A percentile compares a stretch with the other conserved stretches of the same genome.
Evolutionary conservation across 2,329 filamentous ascomycete genomes (phyloP).

Genomic region (Sporothrix pseudoabietina): DNA sequence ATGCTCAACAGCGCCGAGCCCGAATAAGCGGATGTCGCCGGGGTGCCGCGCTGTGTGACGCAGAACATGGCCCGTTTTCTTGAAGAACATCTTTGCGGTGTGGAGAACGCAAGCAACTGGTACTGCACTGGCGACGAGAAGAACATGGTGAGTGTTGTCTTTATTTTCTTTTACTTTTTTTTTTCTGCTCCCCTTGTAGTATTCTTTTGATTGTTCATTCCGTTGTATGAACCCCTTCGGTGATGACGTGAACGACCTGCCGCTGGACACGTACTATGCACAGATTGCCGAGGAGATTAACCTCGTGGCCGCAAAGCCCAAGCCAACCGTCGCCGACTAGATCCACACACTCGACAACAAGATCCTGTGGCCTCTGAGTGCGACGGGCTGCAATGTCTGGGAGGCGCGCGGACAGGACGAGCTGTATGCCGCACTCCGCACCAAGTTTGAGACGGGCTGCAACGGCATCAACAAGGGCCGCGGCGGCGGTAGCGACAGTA

Average conservation of each 20-base stretch:
- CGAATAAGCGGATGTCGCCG: no score
- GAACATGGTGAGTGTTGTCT: no score
- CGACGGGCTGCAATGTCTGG: slow-evolving; percentile 52
- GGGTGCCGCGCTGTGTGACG: no score
- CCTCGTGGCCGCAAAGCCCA: slow-evolving; percentile 58
- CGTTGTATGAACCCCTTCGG: slow-evolving; percentile 74
- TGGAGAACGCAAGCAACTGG: no score
- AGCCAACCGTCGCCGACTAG: slow-evolving; percentile 55
- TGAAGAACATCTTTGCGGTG: no score
- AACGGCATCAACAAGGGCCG: neutral
- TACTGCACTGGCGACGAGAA: no score
- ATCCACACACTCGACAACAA: slow-evolving; percentile 43
- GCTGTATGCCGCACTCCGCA: slow-evolving; percentile 10
- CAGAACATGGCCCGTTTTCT: no score
- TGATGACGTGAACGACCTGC: slow-evolving; percentile 67
- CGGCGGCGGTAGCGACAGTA: neutral
- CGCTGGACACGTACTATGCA: slow-evolving; percentile 65
- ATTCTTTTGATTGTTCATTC: no score
- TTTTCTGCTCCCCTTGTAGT: no score
- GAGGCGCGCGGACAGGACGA: slow-evolving; percentile 35
- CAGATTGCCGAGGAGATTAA: slow-evolving; percentile 66
- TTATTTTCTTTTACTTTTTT: no score
- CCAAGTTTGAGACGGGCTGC: slow-evolving; percentile 34
- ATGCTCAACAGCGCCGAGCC: no score
- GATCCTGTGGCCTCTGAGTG: slow-evolving; percentile 48